These are phyloP conservation scores for Pseudogymnoascus sp. DNA, from an alignment of 2,329 filamentous ascomycete genomes.

Conservation along the genomic window DNA sequence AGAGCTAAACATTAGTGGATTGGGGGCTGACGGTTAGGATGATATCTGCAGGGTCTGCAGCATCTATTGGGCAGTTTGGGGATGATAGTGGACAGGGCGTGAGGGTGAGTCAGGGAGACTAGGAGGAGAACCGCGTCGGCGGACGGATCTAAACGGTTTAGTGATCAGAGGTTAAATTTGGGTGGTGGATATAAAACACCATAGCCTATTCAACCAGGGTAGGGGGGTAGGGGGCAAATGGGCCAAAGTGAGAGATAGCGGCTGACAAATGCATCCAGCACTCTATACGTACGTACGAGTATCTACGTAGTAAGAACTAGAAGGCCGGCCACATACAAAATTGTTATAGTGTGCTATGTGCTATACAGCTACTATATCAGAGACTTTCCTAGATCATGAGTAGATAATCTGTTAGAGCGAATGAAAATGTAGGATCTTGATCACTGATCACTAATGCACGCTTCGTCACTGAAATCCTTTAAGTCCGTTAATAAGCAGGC, in stretches of 20 bases:
- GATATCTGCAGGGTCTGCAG: not conserved
- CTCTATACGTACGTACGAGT: not conserved
- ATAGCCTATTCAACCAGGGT: not conserved
- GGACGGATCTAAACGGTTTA: not conserved
- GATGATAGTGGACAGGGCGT: not conserved
- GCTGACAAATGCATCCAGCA: not conserved
- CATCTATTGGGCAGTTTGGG: not conserved
- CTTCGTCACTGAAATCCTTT: not conserved
- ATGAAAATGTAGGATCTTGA: not conserved
- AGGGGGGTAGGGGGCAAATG: not conserved
- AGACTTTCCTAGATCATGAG: not conserved
- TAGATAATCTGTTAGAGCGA: not conserved
- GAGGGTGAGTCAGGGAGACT: not conserved
- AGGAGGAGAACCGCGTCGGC: not conserved
- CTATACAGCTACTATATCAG: not conserved
- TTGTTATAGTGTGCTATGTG: not conserved
- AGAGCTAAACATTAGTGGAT: not conserved
- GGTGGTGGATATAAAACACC: not conserved
- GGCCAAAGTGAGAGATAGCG: not conserved
- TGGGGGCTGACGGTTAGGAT: not conserved
- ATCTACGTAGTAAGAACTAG: not conserved
- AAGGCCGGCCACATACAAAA: not conserved
- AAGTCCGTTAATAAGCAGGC: not conserved
- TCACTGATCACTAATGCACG: not conserved
- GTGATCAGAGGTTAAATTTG: not conserved